phyloP scores from a whole-genome alignment of 768 basidiomycete genomes.

The Hysterangium stoloniferum region DNA sequence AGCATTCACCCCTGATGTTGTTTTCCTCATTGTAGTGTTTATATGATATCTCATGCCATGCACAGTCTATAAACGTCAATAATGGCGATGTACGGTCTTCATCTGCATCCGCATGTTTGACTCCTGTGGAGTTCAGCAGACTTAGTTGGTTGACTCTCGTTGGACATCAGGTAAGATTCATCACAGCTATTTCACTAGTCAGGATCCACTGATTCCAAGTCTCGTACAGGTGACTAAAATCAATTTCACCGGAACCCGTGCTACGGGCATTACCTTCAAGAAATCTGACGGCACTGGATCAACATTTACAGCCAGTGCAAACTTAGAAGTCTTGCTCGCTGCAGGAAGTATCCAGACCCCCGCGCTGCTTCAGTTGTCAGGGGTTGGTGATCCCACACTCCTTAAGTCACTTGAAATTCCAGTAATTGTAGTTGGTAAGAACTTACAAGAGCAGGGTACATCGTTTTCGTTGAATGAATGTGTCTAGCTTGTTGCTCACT shows the following conservation, averaged over 20 bases:
- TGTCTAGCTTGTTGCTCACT: background rate
- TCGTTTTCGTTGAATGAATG: background rate
- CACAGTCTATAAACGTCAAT: conserved; percentile 36
- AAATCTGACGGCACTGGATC: conserved; percentile 30
- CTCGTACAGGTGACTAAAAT: conserved; percentile 37
- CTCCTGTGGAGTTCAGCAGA: conserved; percentile 40
- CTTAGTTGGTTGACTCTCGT: conserved; percentile 44
- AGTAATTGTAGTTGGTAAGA: conserved; percentile 44
- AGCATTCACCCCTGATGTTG: conserved; percentile 44
- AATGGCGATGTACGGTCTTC: conserved; percentile 46
- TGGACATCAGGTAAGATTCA: conserved; percentile 18
- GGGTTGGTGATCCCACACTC: conserved; percentile 43
- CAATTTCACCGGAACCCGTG: conserved; percentile 28
- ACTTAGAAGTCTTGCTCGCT: conserved; percentile 44
- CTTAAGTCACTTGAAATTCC: conserved; percentile 40
- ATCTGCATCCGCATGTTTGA: conserved; percentile 45
- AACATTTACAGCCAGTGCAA: conserved; percentile 34
- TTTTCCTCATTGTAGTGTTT: background rate
- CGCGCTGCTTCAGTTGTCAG: conserved; percentile 45
- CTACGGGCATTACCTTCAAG: conserved; percentile 41
- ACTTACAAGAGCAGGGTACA: conserved; percentile 44
- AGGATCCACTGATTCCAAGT: conserved; percentile 14
- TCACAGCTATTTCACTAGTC: background rate
- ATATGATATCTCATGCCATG: background rate
- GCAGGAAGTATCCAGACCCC: conserved; percentile 48